Base-by-base conservation (phyloP, 345 rosid genomes). In the Ceriops tagal region DNA sequence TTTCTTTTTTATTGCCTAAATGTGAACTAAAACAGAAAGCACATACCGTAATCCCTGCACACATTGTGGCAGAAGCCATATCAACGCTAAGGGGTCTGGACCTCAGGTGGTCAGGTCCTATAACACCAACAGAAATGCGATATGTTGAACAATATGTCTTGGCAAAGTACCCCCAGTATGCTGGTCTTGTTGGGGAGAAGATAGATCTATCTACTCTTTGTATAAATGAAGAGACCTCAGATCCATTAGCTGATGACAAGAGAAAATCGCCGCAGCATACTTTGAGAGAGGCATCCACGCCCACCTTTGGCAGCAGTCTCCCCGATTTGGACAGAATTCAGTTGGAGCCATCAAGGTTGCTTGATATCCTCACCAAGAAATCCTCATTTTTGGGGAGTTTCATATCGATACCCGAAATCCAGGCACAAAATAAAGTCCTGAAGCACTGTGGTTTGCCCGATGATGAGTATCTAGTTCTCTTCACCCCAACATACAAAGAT, bases 11-110 rank as follows among this genome's bases (percentile, higher is more conserved):
- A n/a, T 46, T 66, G 59, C 2, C 4, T 13, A 0, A 61, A 39
- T 62, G 18, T 21, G 34, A 15, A 65, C 22, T 11, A 24, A 55
- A 62, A 66, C 91, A 86, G 93, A 88, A 86, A 75, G 88, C 83
- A 55, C 86, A 81, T 67, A 68, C 83, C 1, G 82, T 86, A 21
- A 85, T 86, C 70, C 91, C 88, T 28, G 85, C 93, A 53, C 87
- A 88, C 73, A 86, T 84, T 19, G 79, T 86, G 30, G 93, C 93
- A 2, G 93, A 88, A 77, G 93, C 93, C 27, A 88, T 88, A 64
- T 84, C 90, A 1, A 86, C 90, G 19, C 75, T 86, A 61, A 86
- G 77, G 7, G 93, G 86, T 24, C 90, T 86, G 15, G 90, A 86
- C 58, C 78, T 86, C 34, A 74, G 89, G 79, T 88, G 90, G 90